Evolutionary conservation across 2,329 filamentous ascomycete species (phyloP).

Genomic region (Aspergillus eucalypticola): DNA sequence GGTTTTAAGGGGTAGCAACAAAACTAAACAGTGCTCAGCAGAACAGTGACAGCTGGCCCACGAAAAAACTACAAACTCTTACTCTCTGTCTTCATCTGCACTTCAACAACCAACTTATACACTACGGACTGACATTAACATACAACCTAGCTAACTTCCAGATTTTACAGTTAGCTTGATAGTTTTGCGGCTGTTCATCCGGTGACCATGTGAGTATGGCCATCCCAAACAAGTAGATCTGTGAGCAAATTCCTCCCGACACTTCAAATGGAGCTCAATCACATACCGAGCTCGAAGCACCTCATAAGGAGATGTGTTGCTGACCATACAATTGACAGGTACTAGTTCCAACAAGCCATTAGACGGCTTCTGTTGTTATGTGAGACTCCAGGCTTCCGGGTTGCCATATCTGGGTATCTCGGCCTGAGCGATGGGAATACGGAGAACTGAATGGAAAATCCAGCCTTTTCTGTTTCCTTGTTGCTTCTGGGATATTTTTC

Average conservation of each 20-base stretch:
- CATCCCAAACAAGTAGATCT: neutral
- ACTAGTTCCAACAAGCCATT: constrained; percentile 4
- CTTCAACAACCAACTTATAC: neutral
- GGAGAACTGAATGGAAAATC: constrained; percentile 14
- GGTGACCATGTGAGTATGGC: neutral
- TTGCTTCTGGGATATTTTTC: constrained; percentile 14
- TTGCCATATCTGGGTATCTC: constrained; percentile 5
- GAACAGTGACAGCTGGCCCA: neutral
- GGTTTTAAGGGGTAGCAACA: neutral
- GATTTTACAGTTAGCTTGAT: neutral
- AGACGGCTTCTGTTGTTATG: constrained; percentile 7
- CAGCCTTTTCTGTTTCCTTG: constrained; percentile 9
- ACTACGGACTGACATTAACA: neutral
- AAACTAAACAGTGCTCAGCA: neutral
- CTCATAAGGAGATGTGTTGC: neutral
- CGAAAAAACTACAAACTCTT: neutral
- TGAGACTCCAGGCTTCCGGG: constrained; percentile 6
- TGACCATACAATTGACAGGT: constrained; percentile 8
- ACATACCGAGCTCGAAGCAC: neutral
- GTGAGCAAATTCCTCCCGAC: constrained; percentile 5
- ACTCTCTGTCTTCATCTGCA: neutral
- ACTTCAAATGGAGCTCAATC: neutral
- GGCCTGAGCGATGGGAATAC: constrained; percentile 6
- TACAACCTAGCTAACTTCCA: neutral
- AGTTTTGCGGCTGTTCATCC: neutral